Percentiles rank a stretch among this genome's conserved stretches.
Conservation (phyloP, 225 moss, liverwort and hornwort species). For the Asterella californica region DNA sequence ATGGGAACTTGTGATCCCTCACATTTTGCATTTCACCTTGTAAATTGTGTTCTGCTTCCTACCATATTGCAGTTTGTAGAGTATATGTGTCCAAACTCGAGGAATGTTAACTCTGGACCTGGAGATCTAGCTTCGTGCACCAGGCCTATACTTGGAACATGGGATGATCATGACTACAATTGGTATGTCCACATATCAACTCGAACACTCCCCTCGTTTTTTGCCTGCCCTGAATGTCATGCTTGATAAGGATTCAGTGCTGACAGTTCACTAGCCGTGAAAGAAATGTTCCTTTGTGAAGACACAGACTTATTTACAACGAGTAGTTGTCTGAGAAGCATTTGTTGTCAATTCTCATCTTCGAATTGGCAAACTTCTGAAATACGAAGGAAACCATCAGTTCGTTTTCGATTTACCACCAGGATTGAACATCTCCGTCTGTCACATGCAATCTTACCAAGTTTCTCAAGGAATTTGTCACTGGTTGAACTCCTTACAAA, state of each 20-base stretch:
- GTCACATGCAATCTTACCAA: background rate
- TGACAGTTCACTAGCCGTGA: background rate
- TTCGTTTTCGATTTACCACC: background rate
- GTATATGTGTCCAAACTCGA: constrained; percentile 68
- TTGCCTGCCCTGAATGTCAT: background rate
- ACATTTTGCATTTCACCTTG: background rate
- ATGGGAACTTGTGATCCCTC: background rate
- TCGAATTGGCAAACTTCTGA: background rate
- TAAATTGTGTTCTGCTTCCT: background rate
- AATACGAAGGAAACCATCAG: background rate
- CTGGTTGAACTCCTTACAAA: background rate
- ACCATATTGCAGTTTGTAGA: constrained; percentile 59
- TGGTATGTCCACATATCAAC: constrained; percentile 46
- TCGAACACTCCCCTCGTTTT: background rate
- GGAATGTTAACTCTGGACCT: constrained; percentile 35
- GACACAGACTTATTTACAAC: background rate
- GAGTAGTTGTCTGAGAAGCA: too few relatives aligned
- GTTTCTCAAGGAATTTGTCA: background rate
- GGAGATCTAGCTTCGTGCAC: constrained; percentile 61
- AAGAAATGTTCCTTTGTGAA: background rate
- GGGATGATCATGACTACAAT: constrained; percentile 97
- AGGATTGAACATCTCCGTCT: background rate
- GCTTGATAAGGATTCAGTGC: background rate
- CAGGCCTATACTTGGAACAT: constrained; percentile 79
- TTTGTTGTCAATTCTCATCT: too few relatives aligned